Evolutionary conservation across 352 stramenopile genomes (phyloP), one percentile per base, ranked within the genome.

Genomic region (Pythium oligandrum): DNA sequence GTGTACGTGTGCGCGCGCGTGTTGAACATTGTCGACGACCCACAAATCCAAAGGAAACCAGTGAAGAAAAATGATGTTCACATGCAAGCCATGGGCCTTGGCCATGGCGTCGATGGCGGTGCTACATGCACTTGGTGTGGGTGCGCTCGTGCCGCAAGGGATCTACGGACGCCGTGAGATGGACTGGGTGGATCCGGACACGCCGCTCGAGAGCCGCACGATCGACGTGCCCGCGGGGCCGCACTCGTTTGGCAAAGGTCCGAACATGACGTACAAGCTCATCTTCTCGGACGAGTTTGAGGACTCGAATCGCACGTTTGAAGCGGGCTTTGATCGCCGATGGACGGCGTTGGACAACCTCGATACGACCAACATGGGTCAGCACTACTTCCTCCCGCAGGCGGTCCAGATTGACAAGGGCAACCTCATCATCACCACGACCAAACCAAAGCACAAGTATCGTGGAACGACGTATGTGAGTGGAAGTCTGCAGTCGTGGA

Each of bases 271-370:
- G 48, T 96, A 94, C 70, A 53, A 74, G 34, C 73, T 98, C 47
- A 93, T 97, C 59, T 98, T 98, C 76, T 98, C 90, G 47, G 96
- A 99, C 73, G 96, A 99, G 70, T 99, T 99, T 72, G 93, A 99
- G 63, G 75, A 83, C 67, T 87, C 89, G 10, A 90, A 86, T 55
- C 87, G 96, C 51, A 83, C 66, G 43, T 99, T 99, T 66, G 74
- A 92, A 52, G 85, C 98, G 35, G 96, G 96, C 36, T 86, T 89
- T 51, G 96, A 99, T 73, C 76, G 80, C 36, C 91, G 91, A 57
- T 99, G 96, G 96, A 99, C 95, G 17, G 93, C 96, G 4, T 71
- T 98, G 46, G 74, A 99, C 68, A 96, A 98, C 51, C 96, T 95
- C 58, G 96, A 98, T 57, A 92, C 83, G 53, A 90, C 84, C 39